A percentile compares a stretch with the other conserved stretches of the same genome.
phyloP scores from a whole-genome alignment of 345 rosid species.

The Clausena lansium region DNA sequence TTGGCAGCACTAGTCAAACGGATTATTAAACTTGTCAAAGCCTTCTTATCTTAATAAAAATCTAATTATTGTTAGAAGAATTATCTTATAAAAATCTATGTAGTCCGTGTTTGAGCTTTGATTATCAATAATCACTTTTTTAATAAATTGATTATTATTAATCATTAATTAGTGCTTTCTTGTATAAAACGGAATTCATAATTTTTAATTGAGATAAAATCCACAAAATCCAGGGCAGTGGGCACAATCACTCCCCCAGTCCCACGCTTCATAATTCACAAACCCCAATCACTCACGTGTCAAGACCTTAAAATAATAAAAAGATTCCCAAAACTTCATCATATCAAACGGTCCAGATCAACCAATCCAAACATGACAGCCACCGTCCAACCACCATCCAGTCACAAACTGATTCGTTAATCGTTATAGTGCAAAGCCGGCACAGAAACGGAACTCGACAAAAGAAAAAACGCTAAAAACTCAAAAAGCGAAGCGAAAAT shows the following conservation, averaged over 20 bases:
- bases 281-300: constrained; percentile 6
- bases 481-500: constrained; percentile 20
- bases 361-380: background rate
- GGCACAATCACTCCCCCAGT: too few species aligned
- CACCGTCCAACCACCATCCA: background rate
- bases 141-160: background rate
- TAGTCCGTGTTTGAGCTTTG: background rate
- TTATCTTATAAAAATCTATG: background rate
- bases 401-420: background rate
- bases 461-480: background rate
- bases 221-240: background rate
- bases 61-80: background rate
- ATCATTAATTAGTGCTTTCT: background rate
- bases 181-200: too few species aligned
- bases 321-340: background rate
- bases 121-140: too few species aligned
- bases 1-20: background rate
- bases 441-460: constrained; percentile 3
- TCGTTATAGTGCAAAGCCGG: background rate
- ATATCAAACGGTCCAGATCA: constrained; percentile 19
- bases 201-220: background rate
- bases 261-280: background rate
- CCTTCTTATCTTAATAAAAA: background rate
- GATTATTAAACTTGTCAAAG: background rate
- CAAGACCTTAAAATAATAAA: background rate